phyloP scores from a whole-genome alignment of 345 rosid genomes.

The Barbarea vulgaris region DNA sequence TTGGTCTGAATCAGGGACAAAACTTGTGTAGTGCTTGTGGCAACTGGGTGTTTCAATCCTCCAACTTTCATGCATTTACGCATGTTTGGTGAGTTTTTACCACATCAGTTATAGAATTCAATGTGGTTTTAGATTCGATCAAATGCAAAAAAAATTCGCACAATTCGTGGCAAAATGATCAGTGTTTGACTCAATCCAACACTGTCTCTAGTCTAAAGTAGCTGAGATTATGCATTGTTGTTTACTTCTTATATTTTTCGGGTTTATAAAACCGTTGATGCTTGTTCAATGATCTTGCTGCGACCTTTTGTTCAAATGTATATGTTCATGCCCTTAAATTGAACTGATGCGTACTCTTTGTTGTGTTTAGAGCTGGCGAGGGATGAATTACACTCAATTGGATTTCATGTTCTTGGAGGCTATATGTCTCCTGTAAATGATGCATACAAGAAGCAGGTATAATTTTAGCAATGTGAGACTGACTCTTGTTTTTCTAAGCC shows the following conservation, averaged over 20 bases:
- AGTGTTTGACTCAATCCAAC: conserved; percentile 8
- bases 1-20: conserved; percentile 44
- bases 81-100: conserved; percentile 67
- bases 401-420: conserved; percentile 78
- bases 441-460: conserved; percentile 79
- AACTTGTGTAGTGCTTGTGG: conserved; percentile 66
- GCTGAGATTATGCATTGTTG: conserved; percentile 1
- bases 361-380: conserved; percentile 72
- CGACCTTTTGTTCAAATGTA: not conserved
- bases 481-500: not conserved
- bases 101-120: not conserved
- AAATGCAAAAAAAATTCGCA: too few species aligned
- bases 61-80: conserved; percentile 96
- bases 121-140: not conserved
- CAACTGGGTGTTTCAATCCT: conserved; percentile 95
- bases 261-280: conserved; percentile 11
- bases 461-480: not conserved
- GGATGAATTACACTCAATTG: conserved; percentile 65
- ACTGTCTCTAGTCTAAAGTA: not conserved
- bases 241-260: not conserved
- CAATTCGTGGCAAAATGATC: conserved; percentile 10
- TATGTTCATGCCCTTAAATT: not conserved
- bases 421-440: conserved; percentile 95
- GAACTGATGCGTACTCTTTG: conserved; percentile 25
- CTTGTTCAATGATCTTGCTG: conserved; percentile 8